These are phyloP conservation scores for Ophiostoma populinum DNA, from an alignment of 2,329 filamentous ascomycete genomes.

Conservation along the genomic window DNA sequence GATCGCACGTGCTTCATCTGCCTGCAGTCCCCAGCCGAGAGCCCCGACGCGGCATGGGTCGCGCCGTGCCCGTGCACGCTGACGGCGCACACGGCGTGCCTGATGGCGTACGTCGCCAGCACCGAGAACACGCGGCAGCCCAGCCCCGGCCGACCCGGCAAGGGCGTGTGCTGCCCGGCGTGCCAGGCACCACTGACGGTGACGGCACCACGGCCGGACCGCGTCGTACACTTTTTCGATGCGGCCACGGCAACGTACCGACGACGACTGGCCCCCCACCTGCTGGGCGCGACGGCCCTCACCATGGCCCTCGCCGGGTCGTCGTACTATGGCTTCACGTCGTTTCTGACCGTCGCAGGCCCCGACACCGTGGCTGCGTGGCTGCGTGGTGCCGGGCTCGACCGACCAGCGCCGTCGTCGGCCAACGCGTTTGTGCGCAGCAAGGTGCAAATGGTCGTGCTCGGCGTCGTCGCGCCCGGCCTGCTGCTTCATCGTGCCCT, in stretches of 20 bases:
- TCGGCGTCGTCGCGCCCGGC: constrained; percentile 29
- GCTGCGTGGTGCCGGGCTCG: constrained; percentile 14
- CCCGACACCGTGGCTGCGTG: constrained; percentile 25
- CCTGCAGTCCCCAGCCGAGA: constrained; percentile 36
- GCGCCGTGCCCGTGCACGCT: constrained; percentile 83
- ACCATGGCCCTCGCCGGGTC: constrained; percentile 33
- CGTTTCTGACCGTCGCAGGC: constrained; percentile 35
- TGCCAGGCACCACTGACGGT: no score
- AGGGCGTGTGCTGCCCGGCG: constrained; percentile 66
- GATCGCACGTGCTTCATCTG: constrained; percentile 42
- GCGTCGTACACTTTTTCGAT: constrained; percentile 55
- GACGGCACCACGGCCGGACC: constrained; percentile 61
- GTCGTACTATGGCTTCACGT: constrained; percentile 34
- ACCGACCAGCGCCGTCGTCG: neutral
- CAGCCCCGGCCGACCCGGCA: no score
- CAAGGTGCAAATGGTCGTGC: constrained; percentile 14
- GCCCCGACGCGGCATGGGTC: constrained; percentile 46
- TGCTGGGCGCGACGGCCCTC: constrained; percentile 45
- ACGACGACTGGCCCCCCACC: constrained; percentile 37
- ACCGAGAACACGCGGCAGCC: no score
- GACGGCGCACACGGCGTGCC: constrained; percentile 75
- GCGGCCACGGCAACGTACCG: no score
- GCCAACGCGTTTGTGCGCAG: constrained; percentile 5
- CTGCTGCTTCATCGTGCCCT: constrained; percentile 27
- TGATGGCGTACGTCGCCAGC: constrained; percentile 50